These are phyloP conservation scores for Lactarius pseudohatsudake DNA, from an alignment of 768 basidiomycete genomes.

Conservation along the genomic window DNA sequence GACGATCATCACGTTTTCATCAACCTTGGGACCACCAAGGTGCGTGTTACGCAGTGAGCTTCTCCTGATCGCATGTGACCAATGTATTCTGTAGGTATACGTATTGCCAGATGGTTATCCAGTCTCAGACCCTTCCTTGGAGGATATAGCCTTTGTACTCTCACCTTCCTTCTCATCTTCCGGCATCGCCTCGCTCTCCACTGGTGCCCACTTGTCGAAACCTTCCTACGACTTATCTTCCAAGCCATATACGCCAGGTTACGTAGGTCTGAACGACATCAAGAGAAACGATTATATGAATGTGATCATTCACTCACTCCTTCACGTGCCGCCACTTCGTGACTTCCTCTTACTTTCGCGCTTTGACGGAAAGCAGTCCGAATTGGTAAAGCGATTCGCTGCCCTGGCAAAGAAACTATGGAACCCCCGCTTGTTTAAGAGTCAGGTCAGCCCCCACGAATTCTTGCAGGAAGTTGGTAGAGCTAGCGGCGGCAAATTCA, in stretches of 20 bases:
- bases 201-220: constrained; percentile 58
- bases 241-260: constrained; percentile 86
- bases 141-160: constrained; percentile 91
- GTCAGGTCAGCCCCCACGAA: constrained; percentile 98
- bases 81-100: constrained; percentile 66
- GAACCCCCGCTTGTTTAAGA: constrained; percentile 96
- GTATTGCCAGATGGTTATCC: constrained; percentile 96
- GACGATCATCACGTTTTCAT: constrained; percentile 99
- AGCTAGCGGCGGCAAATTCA: constrained; percentile 86
- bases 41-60: constrained; percentile 37
- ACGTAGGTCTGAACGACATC: constrained; percentile 96
- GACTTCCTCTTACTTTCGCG: constrained; percentile 81
- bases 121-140: constrained; percentile 94
- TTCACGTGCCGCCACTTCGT: constrained; percentile 88
- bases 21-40: constrained; percentile 92
- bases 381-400: constrained; percentile 86
- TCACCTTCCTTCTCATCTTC: constrained; percentile 78
- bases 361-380: constrained; percentile 73
- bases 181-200: constrained; percentile 55
- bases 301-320: constrained; percentile 89
- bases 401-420: constrained; percentile 89
- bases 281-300: constrained; percentile 98
- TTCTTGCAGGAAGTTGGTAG: constrained; percentile 95
- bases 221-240: constrained; percentile 83
- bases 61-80: constrained; percentile 3